Conservation (phyloP, 495 filamentous ascomycete genomes). For the Glonium stellatum region DNA sequence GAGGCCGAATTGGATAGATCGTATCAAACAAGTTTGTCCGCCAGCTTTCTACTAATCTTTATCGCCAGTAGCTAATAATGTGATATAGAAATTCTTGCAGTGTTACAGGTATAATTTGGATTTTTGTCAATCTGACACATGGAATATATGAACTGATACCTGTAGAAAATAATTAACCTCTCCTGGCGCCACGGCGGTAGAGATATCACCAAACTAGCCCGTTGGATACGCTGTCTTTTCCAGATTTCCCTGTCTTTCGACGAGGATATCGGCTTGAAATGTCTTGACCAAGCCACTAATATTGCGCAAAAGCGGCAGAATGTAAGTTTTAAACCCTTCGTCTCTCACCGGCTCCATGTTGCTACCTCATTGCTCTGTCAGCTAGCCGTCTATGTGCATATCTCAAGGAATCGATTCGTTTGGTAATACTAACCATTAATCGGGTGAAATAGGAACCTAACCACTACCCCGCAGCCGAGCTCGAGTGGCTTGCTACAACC, state of each 20-base stretch:
- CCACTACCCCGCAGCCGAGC: conserved; percentile 59
- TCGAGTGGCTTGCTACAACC: conserved; percentile 68
- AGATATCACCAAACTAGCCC: conserved; percentile 51
- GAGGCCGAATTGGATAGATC: conserved; percentile 11
- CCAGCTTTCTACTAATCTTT: background rate
- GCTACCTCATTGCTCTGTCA: background rate
- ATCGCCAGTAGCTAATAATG: background rate
- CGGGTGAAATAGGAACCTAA: conserved; percentile 25
- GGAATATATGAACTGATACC: conserved; percentile 3
- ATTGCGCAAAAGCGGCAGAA: conserved; percentile 28
- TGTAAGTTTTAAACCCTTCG: conserved; percentile 13
- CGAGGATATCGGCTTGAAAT: conserved; percentile 29
- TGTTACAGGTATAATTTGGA: conserved; percentile 29
- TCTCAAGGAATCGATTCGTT: background rate
- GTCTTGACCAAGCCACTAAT: conserved; percentile 33
- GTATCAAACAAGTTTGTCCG: conserved; percentile 22
- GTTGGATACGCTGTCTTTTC: conserved; percentile 69
- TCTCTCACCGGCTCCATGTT: background rate
- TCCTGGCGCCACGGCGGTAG: conserved; percentile 50
- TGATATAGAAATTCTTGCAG: conserved; percentile 37
- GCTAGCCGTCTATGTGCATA: too few relatives aligned
- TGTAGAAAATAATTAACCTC: conserved; percentile 54
- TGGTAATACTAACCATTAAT: conserved; percentile 5
- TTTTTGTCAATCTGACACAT: background rate
- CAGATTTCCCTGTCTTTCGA: conserved; percentile 49